Evolutionary conservation across 495 filamentous ascomycete genomes (phyloP).

Genomic region (Aspergillus kassunensis): DNA sequence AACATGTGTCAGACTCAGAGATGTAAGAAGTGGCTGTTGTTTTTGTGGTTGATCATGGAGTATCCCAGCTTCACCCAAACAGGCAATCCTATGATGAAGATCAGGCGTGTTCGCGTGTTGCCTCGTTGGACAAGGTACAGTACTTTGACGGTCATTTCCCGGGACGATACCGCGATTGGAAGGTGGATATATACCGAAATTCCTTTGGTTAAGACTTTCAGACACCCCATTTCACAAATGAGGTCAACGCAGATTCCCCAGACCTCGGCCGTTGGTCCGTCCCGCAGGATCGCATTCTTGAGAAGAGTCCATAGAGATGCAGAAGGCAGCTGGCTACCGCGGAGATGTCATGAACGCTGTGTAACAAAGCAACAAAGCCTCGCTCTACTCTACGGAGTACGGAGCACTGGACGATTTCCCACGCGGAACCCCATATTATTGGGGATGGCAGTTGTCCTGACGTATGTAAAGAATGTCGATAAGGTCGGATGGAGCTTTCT

Average conservation of each 20-base stretch:
- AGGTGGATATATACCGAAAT: neutral
- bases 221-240: neutral
- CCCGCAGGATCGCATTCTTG: conserved; percentile 4
- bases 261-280: conserved; percentile 10
- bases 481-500: conserved; percentile 9
- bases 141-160: neutral
- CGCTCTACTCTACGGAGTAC: no score
- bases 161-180: conserved; percentile 1
- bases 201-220: neutral
- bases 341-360: neutral
- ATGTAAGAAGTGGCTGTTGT: conserved; percentile 1
- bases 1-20: conserved; percentile 14
- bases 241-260: neutral
- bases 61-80: conserved; percentile 6
- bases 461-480: conserved; percentile 11
- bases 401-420: no score
- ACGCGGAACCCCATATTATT: neutral
- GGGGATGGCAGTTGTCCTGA: neutral
- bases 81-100: conserved; percentile 1
- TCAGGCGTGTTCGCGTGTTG: neutral
- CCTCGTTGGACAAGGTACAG: neutral
- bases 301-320: neutral
- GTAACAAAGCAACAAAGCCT: neutral
- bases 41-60: conserved; percentile 3
- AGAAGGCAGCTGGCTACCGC: neutral